phyloP scores from a whole-genome alignment of 2,329 filamentous ascomycete species.

The Aplosporella prunicola region DNA sequence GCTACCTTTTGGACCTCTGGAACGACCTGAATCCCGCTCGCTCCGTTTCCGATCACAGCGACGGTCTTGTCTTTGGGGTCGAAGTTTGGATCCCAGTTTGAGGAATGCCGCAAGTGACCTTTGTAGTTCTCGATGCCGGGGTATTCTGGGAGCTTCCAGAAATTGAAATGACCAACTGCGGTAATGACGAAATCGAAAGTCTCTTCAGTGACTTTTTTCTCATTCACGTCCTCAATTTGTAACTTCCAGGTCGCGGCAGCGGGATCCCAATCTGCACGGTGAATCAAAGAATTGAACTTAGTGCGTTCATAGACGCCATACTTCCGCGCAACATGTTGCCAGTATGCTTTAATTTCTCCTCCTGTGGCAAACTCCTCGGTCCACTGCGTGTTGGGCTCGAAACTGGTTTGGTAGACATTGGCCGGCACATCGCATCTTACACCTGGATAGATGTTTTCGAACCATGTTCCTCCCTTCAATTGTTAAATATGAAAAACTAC shows the following conservation, averaged over 20 bases:
- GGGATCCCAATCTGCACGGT: slow-evolving; percentile 47
- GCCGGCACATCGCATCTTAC: slow-evolving; percentile 61
- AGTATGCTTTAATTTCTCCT: slow-evolving; percentile 57
- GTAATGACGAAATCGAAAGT: slow-evolving; percentile 53
- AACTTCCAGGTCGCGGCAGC: slow-evolving; percentile 47
- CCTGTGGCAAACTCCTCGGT: slow-evolving; percentile 58
- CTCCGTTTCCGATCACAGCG: slow-evolving; percentile 56
- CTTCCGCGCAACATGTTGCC: slow-evolving; percentile 53
- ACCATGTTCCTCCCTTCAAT: slow-evolving; percentile 6
- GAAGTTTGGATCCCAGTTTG: slow-evolving; percentile 48
- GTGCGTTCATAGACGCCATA: slow-evolving; percentile 54
- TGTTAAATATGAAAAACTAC: slow-evolving; percentile 28
- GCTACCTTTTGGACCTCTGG: slow-evolving; percentile 50
- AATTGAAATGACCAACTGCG: slow-evolving; percentile 57
- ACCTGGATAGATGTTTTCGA: slow-evolving; percentile 49
- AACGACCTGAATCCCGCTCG: slow-evolving; percentile 53
- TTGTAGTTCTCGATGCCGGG: slow-evolving; percentile 47
- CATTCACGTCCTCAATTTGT: slow-evolving; percentile 38
- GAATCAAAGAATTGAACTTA: slow-evolving; percentile 47
- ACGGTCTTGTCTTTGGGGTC: slow-evolving; percentile 49
- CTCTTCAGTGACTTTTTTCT: slow-evolving; percentile 33
- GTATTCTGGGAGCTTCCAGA: slow-evolving; percentile 45
- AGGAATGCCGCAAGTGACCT: slow-evolving; percentile 50
- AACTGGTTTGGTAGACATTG: slow-evolving; percentile 61
- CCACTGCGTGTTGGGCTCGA: slow-evolving; percentile 60